phyloP scores from a whole-genome alignment of 192 early-diverging fungal species.

The Piromyces sp. region DNA sequence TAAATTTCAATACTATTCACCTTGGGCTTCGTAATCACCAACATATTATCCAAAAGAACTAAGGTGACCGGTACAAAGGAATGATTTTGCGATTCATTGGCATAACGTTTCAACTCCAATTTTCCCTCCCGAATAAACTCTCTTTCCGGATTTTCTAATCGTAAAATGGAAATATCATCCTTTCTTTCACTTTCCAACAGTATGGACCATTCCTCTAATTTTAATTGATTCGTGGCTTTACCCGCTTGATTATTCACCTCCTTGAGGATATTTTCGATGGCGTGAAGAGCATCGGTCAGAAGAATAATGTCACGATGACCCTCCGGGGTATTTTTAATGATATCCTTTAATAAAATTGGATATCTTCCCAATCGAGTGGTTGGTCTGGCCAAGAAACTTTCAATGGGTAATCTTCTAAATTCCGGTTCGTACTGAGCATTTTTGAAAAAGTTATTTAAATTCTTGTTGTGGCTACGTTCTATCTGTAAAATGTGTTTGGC shows the following conservation, averaged over 20 bases:
- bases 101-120: neutral
- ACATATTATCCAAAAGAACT: slow-evolving; percentile 72
- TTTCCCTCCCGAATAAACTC: neutral
- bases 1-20: slow-evolving; percentile 25
- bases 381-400: slow-evolving; percentile 75
- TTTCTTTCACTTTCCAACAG: neutral
- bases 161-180: neutral
- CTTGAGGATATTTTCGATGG: slow-evolving; percentile 52
- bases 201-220: slow-evolving; percentile 24
- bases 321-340: slow-evolving; percentile 63
- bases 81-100: neutral
- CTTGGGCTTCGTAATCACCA: slow-evolving; percentile 48
- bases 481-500: slow-evolving; percentile 66
- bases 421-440: slow-evolving; percentile 26
- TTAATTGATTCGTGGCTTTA: slow-evolving; percentile 72
- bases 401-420: slow-evolving; percentile 63
- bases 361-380: slow-evolving; percentile 81
- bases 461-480: slow-evolving; percentile 46
- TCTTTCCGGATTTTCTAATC: neutral
- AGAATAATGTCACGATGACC: slow-evolving; percentile 58
- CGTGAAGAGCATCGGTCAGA: slow-evolving; percentile 50
- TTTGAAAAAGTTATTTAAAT: neutral
- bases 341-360: slow-evolving; percentile 57
- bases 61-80: neutral
- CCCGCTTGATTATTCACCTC: slow-evolving; percentile 80